Conservation (phyloP, 2,329 filamentous ascomycete genomes). For the Pseudogymnoascus sp. region DNA sequence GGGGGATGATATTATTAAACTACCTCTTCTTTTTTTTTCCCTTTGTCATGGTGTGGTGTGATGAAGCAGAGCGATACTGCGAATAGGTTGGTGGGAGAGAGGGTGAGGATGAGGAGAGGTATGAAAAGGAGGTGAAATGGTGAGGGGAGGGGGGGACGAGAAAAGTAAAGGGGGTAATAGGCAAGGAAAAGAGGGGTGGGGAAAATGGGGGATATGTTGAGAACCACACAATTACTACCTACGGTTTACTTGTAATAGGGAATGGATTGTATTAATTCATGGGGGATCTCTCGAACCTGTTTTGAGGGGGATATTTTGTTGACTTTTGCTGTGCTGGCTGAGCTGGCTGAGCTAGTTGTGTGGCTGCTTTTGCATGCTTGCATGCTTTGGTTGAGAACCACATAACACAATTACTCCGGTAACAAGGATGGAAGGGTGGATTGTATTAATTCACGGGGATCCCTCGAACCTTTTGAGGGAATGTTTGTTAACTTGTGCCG, state of each 20-base stretch:
- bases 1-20: constrained; percentile 1
- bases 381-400: too few species aligned
- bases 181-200: neutral
- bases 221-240: neutral
- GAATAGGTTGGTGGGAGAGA: neutral
- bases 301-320: too few species aligned
- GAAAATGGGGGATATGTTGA: neutral
- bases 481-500: too few species aligned
- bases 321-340: too few species aligned
- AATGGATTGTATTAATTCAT: neutral
- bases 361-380: neutral
- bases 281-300: too few species aligned
- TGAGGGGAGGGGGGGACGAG: neutral
- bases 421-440: too few species aligned
- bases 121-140: neutral
- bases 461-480: too few species aligned
- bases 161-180: neutral
- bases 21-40: neutral
- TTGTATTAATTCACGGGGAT: too few species aligned
- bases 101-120: neutral
- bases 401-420: too few species aligned
- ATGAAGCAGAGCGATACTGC: neutral
- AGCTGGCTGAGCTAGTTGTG: too few species aligned
- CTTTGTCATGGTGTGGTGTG: neutral
- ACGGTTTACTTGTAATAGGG: neutral